Percentiles rank a stretch among this genome's conserved stretches.
Conservation (phyloP, 78 protist genomes). For the Speleostelium caveatum region DNA sequence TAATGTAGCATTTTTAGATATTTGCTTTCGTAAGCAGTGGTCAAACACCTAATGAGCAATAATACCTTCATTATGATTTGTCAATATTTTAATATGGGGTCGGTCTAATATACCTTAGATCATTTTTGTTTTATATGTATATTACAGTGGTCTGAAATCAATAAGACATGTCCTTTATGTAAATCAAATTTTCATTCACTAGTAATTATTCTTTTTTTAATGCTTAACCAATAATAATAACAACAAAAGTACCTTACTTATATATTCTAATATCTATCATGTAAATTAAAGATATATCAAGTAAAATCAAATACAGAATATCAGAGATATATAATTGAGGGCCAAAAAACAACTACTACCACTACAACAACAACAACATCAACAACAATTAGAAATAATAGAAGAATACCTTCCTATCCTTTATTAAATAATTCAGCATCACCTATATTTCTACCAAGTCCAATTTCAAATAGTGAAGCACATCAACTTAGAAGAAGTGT, state of each 20-base stretch:
- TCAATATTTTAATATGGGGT: too few species aligned
- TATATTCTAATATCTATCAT: not conserved
- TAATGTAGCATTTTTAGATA: slow-evolving; percentile 51
- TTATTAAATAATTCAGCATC: not conserved
- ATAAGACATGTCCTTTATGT: slow-evolving; percentile 53
- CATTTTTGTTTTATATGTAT: slow-evolving; percentile 66
- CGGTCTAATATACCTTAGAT: slow-evolving; percentile 36
- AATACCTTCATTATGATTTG: not conserved
- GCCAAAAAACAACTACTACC: not conserved
- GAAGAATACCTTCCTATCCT: not conserved
- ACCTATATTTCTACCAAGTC: not conserved
- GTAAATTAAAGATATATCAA: slow-evolving; percentile 25
- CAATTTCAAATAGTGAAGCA: not conserved
- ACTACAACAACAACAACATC: not conserved
- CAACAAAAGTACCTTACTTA: not conserved
- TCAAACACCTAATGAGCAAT: not conserved
- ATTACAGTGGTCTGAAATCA: slow-evolving; percentile 67
- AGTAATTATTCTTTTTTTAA: not conserved
- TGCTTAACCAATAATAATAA: too few species aligned
- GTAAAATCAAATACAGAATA: slow-evolving; percentile 73
- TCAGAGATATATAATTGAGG: slow-evolving; percentile 19
- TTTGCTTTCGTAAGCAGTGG: slow-evolving; percentile 55
- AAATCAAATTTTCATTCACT: slow-evolving; percentile 41
- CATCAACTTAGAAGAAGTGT: slow-evolving; percentile 54
- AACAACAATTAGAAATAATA: not conserved